These are phyloP conservation scores for Melanogaster broomeanus DNA, from an alignment of 768 basidiomycete genomes.

Conservation along the genomic window DNA sequence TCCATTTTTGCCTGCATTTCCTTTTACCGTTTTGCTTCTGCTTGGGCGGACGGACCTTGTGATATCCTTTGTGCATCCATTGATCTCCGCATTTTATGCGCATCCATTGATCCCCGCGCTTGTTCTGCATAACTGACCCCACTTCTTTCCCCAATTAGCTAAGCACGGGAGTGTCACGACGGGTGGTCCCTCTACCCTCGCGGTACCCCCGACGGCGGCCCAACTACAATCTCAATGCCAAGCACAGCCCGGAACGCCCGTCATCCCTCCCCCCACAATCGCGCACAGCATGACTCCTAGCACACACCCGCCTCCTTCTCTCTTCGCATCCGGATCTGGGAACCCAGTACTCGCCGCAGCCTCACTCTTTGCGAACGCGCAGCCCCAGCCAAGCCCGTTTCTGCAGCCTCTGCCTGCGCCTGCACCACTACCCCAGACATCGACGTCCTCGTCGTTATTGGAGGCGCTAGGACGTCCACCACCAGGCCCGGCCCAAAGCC, in stretches of 20 bases:
- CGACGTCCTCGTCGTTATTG: conserved; percentile 24
- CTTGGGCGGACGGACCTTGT: not conserved
- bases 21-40: not conserved
- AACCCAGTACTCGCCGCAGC: conserved; percentile 12
- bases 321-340: conserved; percentile 21
- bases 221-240: not conserved
- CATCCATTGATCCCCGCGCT: conserved; percentile 9
- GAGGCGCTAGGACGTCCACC: conserved; percentile 23
- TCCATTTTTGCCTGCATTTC: not conserved
- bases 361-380: conserved; percentile 19
- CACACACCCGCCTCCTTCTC: conserved; percentile 31
- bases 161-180: conserved; percentile 21
- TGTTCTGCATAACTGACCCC: no score
- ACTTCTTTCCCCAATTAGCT: conserved; percentile 9
- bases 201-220: conserved; percentile 6
- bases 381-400: conserved; percentile 33
- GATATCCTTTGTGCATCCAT: not conserved
- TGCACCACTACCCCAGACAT: conserved; percentile 12
- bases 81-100: not conserved
- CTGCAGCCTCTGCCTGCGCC: conserved; percentile 19
- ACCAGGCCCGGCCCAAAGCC: conserved; percentile 9
- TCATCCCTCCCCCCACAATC: conserved; percentile 8
- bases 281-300: conserved; percentile 33
- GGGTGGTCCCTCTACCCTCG: conserved; percentile 11
- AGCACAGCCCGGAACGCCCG: conserved; percentile 22